Base-by-base conservation (phyloP, 306 rosid species). In the Arachis stenosperma region DNA sequence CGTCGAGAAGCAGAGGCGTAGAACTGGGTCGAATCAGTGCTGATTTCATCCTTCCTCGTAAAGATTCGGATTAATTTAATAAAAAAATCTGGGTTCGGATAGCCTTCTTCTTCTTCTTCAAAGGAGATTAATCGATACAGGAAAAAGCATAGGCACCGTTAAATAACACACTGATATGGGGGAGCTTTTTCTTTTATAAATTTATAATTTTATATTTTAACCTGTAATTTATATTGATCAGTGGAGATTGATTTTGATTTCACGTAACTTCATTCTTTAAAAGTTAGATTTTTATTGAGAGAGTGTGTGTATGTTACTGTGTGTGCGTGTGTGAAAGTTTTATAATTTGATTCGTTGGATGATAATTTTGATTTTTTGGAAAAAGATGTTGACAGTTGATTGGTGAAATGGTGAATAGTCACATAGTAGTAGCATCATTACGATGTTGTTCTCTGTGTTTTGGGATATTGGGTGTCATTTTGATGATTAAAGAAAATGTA, bases 21-120 rank as follows among this genome's bases (percentile, higher is more conserved):
- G 79, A 69, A 37, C 71, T 50, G 37, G 92, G 75, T 66, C 81
- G 89, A 67, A 89, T 76, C 56, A 86, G 9, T 15, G 82, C 12
- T 3, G 88, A 73, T 56, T 81, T 81, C 65, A 89, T 88, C 71
- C 82, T 65, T 42, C 9, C 6, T 6, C 4, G 40, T 36, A 33
- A n/a, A 17, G n/a, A 51, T 36, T 1, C 9, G 14, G 5, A 14
- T 8, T 22, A 22, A 22, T 22, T 22, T 22, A 44, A 44, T 6
- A 44, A 44, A 44, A 50, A 61, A 5, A n/a, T 29, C 39, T 10
- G 3, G 11, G 0, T 6, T 30, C 12, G 43, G 17, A 13, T 10
- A 2, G 13, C 13, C 22, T 2, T 6, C 11, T 22, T 17, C 17
- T 66, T 51, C 36, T 61, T 54, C 60, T 7, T 7, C 60, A 54